These are phyloP conservation scores for Puya raimondii DNA, from an alignment of 176 grass and related monocot genomes.

Conservation along the genomic window DNA sequence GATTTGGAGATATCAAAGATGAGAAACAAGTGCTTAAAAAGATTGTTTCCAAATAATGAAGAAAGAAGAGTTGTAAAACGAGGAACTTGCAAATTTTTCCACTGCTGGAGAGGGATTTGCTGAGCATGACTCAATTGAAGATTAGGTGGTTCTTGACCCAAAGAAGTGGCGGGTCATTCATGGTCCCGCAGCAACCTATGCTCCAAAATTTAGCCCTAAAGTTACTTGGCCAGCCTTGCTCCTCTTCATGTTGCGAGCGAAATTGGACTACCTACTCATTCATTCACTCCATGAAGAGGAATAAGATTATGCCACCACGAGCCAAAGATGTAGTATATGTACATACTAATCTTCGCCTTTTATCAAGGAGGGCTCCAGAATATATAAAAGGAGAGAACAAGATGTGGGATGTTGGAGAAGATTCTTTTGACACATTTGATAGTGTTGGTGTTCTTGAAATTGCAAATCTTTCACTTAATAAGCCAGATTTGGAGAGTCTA, in stretches of 20 bases:
- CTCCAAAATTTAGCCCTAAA: slow-evolving; percentile 17
- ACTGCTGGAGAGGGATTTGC: background rate
- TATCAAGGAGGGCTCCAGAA: background rate
- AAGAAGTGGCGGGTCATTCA: slow-evolving; percentile 17
- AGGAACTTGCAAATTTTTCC: slow-evolving; percentile 14
- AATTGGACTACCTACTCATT: no score
- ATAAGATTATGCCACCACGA: no score
- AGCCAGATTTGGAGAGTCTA: no score
- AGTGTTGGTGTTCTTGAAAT: no score
- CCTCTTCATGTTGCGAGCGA: no score
- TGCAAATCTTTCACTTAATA: no score
- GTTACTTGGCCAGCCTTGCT: slow-evolving; percentile 2
- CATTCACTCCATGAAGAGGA: no score
- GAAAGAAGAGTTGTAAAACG: background rate
- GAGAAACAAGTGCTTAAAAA: slow-evolving; percentile 18
- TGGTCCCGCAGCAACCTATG: slow-evolving; percentile 6
- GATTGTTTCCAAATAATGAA: background rate
- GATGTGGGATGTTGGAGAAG: background rate
- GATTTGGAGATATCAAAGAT: background rate
- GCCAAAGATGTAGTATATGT: no score
- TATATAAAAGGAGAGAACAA: slow-evolving; percentile 1
- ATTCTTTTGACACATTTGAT: no score
- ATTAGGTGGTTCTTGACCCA: background rate
- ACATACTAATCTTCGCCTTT: no score
- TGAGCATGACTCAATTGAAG: no score